Evolutionary conservation across 176 grass and related monocot genomes (phyloP).

Genomic region (Typha latifolia): DNA sequence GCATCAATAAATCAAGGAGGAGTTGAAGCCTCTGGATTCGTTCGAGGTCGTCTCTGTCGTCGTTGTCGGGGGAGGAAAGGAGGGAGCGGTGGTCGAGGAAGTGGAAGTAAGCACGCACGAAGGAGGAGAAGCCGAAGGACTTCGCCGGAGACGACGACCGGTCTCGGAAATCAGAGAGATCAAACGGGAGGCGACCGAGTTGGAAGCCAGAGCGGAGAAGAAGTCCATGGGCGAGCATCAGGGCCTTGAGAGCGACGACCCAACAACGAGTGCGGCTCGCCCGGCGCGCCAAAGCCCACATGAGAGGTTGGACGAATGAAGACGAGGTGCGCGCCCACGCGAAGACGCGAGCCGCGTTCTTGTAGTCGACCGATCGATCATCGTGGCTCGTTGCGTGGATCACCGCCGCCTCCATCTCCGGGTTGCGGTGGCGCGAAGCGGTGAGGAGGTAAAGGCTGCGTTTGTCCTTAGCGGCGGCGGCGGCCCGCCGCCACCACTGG

Average conservation of each 20-base stretch:
- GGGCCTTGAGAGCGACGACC: constrained; percentile 79
- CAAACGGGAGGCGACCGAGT: constrained; percentile 73
- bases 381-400: constrained; percentile 90
- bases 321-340: constrained; percentile 54
- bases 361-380: constrained; percentile 58
- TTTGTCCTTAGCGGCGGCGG: constrained; percentile 65
- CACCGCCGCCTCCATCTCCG: constrained; percentile 52
- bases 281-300: constrained; percentile 64
- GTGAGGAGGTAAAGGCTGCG: constrained; percentile 51
- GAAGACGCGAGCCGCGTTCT: constrained; percentile 46
- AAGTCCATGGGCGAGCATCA: constrained; percentile 87
- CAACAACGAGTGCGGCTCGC: constrained; percentile 60
- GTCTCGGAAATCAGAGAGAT: constrained; percentile 79
- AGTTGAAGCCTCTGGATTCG: constrained; percentile 40
- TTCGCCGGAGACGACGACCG: constrained; percentile 36
- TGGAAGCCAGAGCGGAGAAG: constrained; percentile 49
- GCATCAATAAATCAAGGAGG: constrained; percentile 75
- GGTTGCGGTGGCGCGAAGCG: constrained; percentile 19
- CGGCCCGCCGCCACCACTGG: constrained; percentile 61
- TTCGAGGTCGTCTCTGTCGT: constrained; percentile 18
- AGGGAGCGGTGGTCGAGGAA: constrained; percentile 81
- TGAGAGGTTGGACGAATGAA: constrained; percentile 40
- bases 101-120: constrained; percentile 83
- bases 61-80: constrained; percentile 20
- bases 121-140: constrained; percentile 39